phyloP scores from a whole-genome alignment of 2,329 filamentous ascomycete species.

The Neodidymelliopsis sp. region DNA sequence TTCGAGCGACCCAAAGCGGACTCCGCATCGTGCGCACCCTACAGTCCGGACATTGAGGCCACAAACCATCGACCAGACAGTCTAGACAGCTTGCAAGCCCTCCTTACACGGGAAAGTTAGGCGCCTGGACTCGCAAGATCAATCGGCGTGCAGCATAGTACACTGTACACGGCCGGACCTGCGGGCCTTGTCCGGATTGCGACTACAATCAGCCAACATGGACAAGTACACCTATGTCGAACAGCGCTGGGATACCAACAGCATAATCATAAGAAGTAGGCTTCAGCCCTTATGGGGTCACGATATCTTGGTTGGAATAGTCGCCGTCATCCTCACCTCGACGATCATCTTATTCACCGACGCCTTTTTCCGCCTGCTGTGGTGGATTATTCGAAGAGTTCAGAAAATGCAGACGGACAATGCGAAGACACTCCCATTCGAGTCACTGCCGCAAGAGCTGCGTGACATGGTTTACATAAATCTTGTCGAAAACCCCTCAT shows the following conservation, averaged over 20 bases:
- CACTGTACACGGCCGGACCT: conserved; percentile 7
- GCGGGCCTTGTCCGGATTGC: conserved; percentile 7
- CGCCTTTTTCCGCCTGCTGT: conserved; percentile 18
- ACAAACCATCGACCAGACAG: conserved; percentile 7
- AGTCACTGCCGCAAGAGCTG: conserved; percentile 42
- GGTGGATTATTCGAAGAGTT: conserved; percentile 20
- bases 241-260: background rate
- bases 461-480: conserved; percentile 45
- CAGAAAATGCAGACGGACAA: conserved; percentile 30
- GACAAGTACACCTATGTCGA: background rate
- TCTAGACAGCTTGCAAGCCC: background rate
- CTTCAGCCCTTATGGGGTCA: background rate
- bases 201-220: conserved; percentile 4
- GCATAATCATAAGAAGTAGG: background rate
- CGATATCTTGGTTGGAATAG: background rate
- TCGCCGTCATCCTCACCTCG: background rate
- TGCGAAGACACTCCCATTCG: conserved; percentile 36
- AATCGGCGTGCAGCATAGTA: conserved; percentile 6
- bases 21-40: background rate
- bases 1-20: background rate
- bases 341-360: conserved; percentile 17
- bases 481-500: conserved; percentile 40
- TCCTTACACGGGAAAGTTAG: background rate
- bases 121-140: background rate
- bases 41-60: conserved; percentile 9